These are phyloP conservation scores for Aphanoascus verrucosus DNA, from an alignment of 2,329 filamentous ascomycete genomes.

Conservation along the genomic window DNA sequence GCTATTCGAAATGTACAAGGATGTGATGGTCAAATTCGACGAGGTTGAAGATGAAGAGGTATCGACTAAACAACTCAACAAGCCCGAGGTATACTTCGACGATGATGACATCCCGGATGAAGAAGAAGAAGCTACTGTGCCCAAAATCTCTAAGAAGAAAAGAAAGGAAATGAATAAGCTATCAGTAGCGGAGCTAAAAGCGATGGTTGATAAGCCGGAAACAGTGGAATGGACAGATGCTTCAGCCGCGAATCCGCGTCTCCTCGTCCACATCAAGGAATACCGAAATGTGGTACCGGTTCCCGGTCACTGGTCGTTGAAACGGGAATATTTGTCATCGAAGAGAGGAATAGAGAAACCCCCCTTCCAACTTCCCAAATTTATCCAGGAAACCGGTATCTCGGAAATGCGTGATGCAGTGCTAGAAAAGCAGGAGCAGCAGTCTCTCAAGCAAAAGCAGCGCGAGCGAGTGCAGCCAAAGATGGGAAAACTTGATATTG, in stretches of 20 bases:
- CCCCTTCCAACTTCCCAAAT: conserved; percentile 82
- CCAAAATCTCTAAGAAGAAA: conserved; percentile 87
- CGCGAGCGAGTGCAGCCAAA: conserved; percentile 88
- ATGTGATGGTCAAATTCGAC: conserved; percentile 71
- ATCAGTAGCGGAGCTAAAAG: conserved; percentile 90
- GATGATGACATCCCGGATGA: conserved; percentile 80
- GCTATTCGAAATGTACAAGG: conserved; percentile 71
- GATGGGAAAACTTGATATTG: conserved; percentile 94
- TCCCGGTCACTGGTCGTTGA: conserved; percentile 85
- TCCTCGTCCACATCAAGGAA: conserved; percentile 89
- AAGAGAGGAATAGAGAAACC: conserved; percentile 96
- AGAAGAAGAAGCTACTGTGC: conserved; percentile 48
- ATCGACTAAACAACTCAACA: conserved; percentile 56
- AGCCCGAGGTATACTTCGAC: conserved; percentile 73
- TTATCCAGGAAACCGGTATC: conserved; percentile 95
- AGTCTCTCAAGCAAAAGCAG: conserved; percentile 88
- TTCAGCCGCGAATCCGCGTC: conserved; percentile 74
- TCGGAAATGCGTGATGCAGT: conserved; percentile 96
- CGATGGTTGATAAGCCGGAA: conserved; percentile 79
- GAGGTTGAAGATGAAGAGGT: conserved; percentile 53
- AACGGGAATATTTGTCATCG: conserved; percentile 92
- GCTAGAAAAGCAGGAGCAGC: conserved; percentile 87
- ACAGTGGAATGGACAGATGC: conserved; percentile 97
- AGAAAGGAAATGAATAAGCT: conserved; percentile 83
- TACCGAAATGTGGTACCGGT: conserved; percentile 94